phyloP scores from a whole-genome alignment of 805 yeast genomes.

The Kluyveromyces aestuarii region DNA sequence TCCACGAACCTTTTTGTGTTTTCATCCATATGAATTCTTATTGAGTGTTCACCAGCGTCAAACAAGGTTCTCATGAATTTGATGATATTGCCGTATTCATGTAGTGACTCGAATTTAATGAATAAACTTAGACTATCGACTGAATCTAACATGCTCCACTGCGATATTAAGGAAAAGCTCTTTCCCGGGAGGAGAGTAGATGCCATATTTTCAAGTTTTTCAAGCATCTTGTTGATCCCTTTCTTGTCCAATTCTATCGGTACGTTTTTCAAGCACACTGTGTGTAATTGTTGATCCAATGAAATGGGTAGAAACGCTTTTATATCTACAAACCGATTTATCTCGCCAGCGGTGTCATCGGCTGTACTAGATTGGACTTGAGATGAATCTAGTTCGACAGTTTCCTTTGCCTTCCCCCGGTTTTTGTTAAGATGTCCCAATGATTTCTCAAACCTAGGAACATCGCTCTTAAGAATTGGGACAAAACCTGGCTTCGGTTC shows the following conservation, averaged over 20 bases:
- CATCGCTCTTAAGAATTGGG: constrained; percentile 20
- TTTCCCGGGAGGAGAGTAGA: not conserved
- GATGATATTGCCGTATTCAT: not conserved
- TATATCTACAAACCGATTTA: constrained; percentile 3
- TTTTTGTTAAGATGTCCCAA: constrained; percentile 1
- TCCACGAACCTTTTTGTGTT: constrained; percentile 12
- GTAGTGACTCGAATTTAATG: constrained; percentile 1
- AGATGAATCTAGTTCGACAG: not conserved
- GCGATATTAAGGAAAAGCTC: not conserved
- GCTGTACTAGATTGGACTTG: not conserved
- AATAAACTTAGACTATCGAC: constrained; percentile 4
- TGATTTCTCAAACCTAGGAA: constrained; percentile 12
- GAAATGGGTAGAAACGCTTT: constrained; percentile 22
- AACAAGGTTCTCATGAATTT: not conserved
- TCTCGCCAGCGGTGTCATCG: not conserved
- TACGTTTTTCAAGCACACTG: constrained; percentile 14
- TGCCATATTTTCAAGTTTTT: not conserved
- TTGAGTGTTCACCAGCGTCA: not conserved
- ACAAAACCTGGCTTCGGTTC: constrained; percentile 16
- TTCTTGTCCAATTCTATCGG: constrained; percentile 3
- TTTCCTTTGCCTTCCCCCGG: constrained; percentile 1
- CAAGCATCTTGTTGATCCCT: not conserved
- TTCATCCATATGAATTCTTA: constrained; percentile 12
- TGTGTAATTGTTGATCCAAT: constrained; percentile 18
- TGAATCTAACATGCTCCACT: constrained; percentile 4